Conservation (phyloP, 495 filamentous ascomycete species). For the Parmelia sp. region DNA sequence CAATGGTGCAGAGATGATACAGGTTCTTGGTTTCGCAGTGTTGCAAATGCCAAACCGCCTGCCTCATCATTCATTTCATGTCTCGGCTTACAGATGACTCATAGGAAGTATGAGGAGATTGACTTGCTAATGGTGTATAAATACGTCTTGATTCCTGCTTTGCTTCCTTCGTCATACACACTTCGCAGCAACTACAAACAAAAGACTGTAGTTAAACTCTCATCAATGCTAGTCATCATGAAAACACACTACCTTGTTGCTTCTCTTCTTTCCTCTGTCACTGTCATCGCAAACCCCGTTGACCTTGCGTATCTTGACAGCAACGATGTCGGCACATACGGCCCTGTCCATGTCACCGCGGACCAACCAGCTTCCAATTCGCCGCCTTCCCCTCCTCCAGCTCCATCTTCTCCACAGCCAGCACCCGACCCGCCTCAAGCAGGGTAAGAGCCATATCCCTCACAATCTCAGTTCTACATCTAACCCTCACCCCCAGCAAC, state of each 20-base stretch:
- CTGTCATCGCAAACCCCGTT: not conserved
- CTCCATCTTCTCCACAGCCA: not conserved
- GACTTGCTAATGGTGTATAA: too few relatives aligned
- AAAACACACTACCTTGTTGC: not conserved
- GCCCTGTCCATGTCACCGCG: too few relatives aligned
- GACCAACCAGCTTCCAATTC: not conserved
- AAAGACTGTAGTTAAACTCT: not conserved
- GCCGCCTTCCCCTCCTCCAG: too few relatives aligned
- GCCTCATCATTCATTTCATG: too few relatives aligned
- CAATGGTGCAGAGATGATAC: too few relatives aligned
- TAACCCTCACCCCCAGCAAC: not conserved
- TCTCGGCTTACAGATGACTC: too few relatives aligned
- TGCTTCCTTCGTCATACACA: not conserved
- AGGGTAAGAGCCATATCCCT: not conserved
- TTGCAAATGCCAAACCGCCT: too few relatives aligned
- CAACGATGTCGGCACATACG: not conserved
- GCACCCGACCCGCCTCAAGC: not conserved
- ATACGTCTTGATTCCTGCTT: too few relatives aligned
- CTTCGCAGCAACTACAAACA: not conserved
- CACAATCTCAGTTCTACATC: not conserved
- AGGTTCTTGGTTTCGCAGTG: too few relatives aligned
- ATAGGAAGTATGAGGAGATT: too few relatives aligned
- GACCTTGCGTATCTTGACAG: too few relatives aligned
- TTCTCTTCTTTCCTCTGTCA: not conserved
- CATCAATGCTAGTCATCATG: not conserved